These are phyloP conservation scores for Candida cerambycidarum DNA, from an alignment of 805 yeast genomes.

Conservation along the genomic window DNA sequence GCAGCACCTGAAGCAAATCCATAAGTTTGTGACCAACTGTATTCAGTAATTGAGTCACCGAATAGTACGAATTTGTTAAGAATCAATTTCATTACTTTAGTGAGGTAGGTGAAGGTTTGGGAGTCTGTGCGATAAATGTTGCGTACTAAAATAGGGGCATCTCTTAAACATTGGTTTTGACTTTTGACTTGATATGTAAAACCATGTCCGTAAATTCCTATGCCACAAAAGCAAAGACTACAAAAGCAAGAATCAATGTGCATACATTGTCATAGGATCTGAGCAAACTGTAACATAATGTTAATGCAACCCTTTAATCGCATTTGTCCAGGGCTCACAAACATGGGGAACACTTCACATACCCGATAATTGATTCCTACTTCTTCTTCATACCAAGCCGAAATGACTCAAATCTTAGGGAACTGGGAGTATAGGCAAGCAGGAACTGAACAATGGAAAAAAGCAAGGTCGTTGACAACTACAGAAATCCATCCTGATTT, in stretches of 20 bases:
- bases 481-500: slow-evolving; percentile 45
- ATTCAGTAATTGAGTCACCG: slow-evolving; percentile 74
- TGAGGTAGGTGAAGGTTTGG: too few species aligned
- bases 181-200: too few species aligned
- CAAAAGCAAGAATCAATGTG: too few species aligned
- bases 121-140: neutral
- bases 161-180: too few species aligned
- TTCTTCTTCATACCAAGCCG: too few species aligned
- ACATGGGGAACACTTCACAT: slow-evolving; percentile 3
- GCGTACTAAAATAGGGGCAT: too few species aligned
- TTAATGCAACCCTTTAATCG: neutral
- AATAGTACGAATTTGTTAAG: slow-evolving; percentile 53
- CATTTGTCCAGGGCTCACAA: neutral
- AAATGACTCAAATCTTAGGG: slow-evolving; percentile 3
- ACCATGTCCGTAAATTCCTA: too few species aligned
- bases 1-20: slow-evolving; percentile 54
- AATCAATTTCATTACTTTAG: slow-evolving; percentile 3
- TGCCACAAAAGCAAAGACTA: too few species aligned
- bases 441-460: slow-evolving; percentile 13
- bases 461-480: slow-evolving; percentile 8
- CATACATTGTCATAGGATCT: too few species aligned
- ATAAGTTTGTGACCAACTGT: slow-evolving; percentile 36
- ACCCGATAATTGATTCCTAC: too few species aligned
- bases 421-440: slow-evolving; percentile 16
- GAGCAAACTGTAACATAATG: neutral